phyloP scores from a whole-genome alignment of 768 basidiomycete genomes.

The Tricholoma sp. region DNA sequence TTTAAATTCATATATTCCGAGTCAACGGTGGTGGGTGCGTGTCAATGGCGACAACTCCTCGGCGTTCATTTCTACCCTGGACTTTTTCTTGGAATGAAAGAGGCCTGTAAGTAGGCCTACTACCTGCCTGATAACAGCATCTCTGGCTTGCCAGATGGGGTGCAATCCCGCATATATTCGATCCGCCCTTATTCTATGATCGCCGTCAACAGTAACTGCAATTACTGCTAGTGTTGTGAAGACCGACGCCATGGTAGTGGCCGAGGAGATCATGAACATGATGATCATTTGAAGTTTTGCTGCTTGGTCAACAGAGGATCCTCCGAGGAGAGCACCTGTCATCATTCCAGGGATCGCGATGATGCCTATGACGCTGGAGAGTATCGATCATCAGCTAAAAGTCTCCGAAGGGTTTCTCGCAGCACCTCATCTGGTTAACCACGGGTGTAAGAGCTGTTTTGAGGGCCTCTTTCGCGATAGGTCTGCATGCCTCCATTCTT shows the following conservation, averaged over 20 bases:
- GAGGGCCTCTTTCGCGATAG: slow-evolving; percentile 75
- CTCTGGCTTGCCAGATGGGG: slow-evolving; percentile 17
- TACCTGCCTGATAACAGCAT: slow-evolving; percentile 8
- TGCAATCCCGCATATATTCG: slow-evolving; percentile 44
- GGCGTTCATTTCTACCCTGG: not conserved
- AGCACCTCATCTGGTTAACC: slow-evolving; percentile 82
- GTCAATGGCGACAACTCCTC: not conserved
- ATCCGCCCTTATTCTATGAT: slow-evolving; percentile 61
- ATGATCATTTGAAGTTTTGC: slow-evolving; percentile 88
- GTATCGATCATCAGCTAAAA: not conserved
- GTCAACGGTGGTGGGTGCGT: not conserved
- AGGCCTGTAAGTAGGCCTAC: not conserved
- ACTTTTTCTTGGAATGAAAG: not conserved
- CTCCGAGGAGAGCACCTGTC: slow-evolving; percentile 88
- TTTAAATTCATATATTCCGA: not conserved
- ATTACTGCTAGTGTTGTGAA: slow-evolving; percentile 58
- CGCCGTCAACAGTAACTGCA: slow-evolving; percentile 57
- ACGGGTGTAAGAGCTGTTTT: slow-evolving; percentile 74
- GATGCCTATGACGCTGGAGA: slow-evolving; percentile 60
- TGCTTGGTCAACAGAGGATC: slow-evolving; percentile 79
- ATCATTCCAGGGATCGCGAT: slow-evolving; percentile 88
- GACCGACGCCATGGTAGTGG: slow-evolving; percentile 67
- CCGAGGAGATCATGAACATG: slow-evolving; percentile 89
- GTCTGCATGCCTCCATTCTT: slow-evolving; percentile 76
- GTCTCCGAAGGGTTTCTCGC: not conserved